Evolutionary conservation across 2,329 filamentous ascomycete species (phyloP).

Genomic region (Pestalotiopsis sp.): DNA sequence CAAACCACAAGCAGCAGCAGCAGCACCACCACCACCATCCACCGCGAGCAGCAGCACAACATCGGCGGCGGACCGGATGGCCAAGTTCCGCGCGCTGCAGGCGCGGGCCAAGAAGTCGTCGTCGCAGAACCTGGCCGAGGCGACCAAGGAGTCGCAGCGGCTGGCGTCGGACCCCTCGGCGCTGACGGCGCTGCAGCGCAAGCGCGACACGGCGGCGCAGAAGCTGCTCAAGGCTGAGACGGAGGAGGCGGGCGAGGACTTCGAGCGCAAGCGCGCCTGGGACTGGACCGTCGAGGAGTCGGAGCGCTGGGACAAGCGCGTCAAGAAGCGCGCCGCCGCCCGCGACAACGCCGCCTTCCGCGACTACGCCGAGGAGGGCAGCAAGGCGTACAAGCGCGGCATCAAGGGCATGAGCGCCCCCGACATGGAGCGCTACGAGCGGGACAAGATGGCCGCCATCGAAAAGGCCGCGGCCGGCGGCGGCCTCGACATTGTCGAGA

Average conservation of each 20-base stretch:
- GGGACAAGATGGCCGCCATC: slow-evolving; percentile 80
- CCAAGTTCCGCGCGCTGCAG: slow-evolving; percentile 85
- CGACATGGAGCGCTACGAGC: slow-evolving; percentile 81
- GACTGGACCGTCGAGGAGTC: slow-evolving; percentile 97
- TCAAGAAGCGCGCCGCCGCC: slow-evolving; percentile 81
- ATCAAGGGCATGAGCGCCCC: slow-evolving; percentile 69
- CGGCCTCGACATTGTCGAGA: slow-evolving; percentile 90
- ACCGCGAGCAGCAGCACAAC: slow-evolving; percentile 19
- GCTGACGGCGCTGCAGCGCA: slow-evolving; percentile 76
- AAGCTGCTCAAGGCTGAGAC: slow-evolving; percentile 93
- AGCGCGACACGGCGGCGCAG: slow-evolving; percentile 83
- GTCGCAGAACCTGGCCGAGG: slow-evolving; percentile 78
- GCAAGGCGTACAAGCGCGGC: slow-evolving; percentile 93
- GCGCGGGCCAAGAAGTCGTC: slow-evolving; percentile 74
- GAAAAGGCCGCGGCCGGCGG: slow-evolving; percentile 83
- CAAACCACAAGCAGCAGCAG: slow-evolving; percentile 5
- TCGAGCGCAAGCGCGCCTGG: slow-evolving; percentile 97
- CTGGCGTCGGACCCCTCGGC: slow-evolving; percentile 75
- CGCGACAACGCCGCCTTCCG: slow-evolving; percentile 86
- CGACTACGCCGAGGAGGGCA: slow-evolving; percentile 83
- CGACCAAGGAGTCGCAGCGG: slow-evolving; percentile 78
- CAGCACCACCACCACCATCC: slow-evolving; percentile 39
- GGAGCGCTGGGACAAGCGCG: slow-evolving; percentile 88
- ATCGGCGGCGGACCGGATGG: slow-evolving; percentile 66
- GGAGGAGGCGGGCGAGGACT: slow-evolving; percentile 82